These are phyloP conservation scores for Boletellus emodensis DNA, from an alignment of 768 basidiomycete species.

Conservation along the genomic window DNA sequence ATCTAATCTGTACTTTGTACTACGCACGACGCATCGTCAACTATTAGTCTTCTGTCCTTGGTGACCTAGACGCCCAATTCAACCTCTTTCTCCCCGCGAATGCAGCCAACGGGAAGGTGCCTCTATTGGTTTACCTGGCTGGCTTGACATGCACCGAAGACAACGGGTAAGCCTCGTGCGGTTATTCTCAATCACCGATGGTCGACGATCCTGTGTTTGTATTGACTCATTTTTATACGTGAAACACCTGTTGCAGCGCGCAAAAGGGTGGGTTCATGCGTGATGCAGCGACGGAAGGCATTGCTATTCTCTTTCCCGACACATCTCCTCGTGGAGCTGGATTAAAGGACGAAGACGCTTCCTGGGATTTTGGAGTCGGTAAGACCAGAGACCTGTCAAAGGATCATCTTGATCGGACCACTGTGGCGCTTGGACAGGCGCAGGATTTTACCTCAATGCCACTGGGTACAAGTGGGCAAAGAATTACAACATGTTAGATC, in stretches of 20 bases:
- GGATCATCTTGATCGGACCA: slow-evolving; percentile 1
- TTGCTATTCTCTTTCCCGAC: slow-evolving; percentile 90
- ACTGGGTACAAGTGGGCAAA: slow-evolving; percentile 68
- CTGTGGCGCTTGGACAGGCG: slow-evolving; percentile 38
- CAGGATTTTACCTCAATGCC: slow-evolving; percentile 95
- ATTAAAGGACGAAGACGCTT: slow-evolving; percentile 70
- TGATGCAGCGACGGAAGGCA: slow-evolving; percentile 79
- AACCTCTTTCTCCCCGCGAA: slow-evolving; percentile 84
- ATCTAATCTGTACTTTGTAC: too few relatives aligned
- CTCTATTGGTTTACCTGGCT: slow-evolving; percentile 81
- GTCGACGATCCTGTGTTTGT: neutral
- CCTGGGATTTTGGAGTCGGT: slow-evolving; percentile 93
- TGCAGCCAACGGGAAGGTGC: slow-evolving; percentile 52
- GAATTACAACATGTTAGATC: slow-evolving; percentile 87
- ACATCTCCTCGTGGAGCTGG: slow-evolving; percentile 93
- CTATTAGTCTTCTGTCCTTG: slow-evolving; percentile 62
- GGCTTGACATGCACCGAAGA: slow-evolving; percentile 92
- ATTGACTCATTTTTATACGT: neutral
- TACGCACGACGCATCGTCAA: neutral
- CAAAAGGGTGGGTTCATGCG: slow-evolving; percentile 92
- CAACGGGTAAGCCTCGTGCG: slow-evolving; percentile 59
- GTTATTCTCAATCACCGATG: neutral
- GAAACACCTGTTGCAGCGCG: slow-evolving; percentile 44
- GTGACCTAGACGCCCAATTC: slow-evolving; percentile 69
- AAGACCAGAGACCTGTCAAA: slow-evolving; percentile 5